A percentile compares a stretch with the other conserved stretches of the same genome.
Evolutionary conservation across 352 stramenopile genomes (phyloP).

Genomic region (Globisporangium uncinulatum): DNA sequence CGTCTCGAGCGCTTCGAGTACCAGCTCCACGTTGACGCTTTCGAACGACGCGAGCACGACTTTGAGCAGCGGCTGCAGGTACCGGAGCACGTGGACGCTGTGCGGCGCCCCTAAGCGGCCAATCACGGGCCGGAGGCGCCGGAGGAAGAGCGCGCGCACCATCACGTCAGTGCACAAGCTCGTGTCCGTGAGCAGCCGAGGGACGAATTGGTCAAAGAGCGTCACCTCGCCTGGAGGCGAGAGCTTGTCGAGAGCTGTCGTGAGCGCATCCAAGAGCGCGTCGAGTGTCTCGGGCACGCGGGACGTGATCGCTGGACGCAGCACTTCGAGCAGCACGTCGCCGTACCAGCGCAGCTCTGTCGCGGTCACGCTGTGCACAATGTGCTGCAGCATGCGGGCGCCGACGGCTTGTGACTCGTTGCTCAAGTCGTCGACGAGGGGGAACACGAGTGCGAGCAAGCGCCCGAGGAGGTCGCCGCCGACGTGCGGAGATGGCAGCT

Average conservation of each 20-base stretch:
- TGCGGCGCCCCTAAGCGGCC: constrained; percentile 48
- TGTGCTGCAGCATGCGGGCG: constrained; percentile 49
- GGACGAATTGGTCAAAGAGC: constrained; percentile 66
- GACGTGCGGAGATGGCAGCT: constrained; percentile 55
- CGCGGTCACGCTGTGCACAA: constrained; percentile 51
- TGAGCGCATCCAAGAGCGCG: constrained; percentile 50
- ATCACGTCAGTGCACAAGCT: constrained; percentile 56
- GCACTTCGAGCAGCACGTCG: constrained; percentile 70
- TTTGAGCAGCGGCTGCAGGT: constrained; percentile 75
- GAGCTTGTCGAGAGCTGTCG: constrained; percentile 51
- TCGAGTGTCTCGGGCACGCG: constrained; percentile 52
- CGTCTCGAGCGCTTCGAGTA: constrained; percentile 53
- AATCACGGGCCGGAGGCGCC: constrained; percentile 40
- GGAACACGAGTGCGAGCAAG: constrained; percentile 70
- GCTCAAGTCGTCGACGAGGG: constrained; percentile 67
- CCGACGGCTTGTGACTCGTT: constrained; percentile 60
- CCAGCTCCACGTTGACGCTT: constrained; percentile 40
- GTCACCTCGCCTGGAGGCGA: constrained; percentile 46
- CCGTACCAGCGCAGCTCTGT: constrained; percentile 81
- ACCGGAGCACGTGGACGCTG: constrained; percentile 66
- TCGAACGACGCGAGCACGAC: constrained; percentile 66
- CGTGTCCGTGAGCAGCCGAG: constrained; percentile 53
- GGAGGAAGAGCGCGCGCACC: constrained; percentile 53
- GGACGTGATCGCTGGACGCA: constrained; percentile 55
- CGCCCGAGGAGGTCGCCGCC: constrained; percentile 67